Base-by-base conservation (phyloP, 2,329 filamentous ascomycete species). In the Diplodia scrobiculata region DNA sequence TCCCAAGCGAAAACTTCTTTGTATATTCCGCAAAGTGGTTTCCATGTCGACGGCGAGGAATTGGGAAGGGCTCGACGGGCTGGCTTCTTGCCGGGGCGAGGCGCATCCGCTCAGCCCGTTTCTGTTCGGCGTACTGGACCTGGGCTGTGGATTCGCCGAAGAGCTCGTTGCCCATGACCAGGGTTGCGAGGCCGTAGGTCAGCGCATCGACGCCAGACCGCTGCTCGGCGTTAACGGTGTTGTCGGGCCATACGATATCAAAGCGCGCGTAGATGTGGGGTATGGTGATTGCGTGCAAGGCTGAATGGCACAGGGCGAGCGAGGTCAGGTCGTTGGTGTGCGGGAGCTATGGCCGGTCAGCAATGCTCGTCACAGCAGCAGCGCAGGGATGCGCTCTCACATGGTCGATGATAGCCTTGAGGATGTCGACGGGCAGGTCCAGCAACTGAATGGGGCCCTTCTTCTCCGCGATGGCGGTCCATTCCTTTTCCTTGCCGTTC, bases 181-280 rank as follows among this genome's bases (percentile, higher is more conserved):
- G 81, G 0, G 91, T 95, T 13, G 91, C 87, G 21, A 95, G 81
- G 5, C 91, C 91, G 74, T 92, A 94, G 0, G 91, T 93, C 53
- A 95, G 84, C 47, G 91, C 91, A 79, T 95, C 91, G 34, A 95
- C 91, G 66, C 89, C 89, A 48, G 87, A 87, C 51, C 88, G 84
- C 64, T 89, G 87, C 71, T 90, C 86, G 1, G 84, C 81, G 9
- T 86, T 83, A 7, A 84, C 81, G 69, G 85, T 84, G 36, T 86
- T 86, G 72, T 94, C 91, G 0, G 91, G 91, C 91, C 91, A 95
- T 50, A 94, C 89, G 69, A 95, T 95, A 73, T 95, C 91, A 77
- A 95, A 95, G 68, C 90, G 86, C 19, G 89, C 90, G 79, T 95
- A 95, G 70, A 95, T 92, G 71, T 89, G 87, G 19, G 91, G 91